Evolutionary conservation across 306 rosid genomes (phyloP).

Genomic region (Rubus idaeus): DNA sequence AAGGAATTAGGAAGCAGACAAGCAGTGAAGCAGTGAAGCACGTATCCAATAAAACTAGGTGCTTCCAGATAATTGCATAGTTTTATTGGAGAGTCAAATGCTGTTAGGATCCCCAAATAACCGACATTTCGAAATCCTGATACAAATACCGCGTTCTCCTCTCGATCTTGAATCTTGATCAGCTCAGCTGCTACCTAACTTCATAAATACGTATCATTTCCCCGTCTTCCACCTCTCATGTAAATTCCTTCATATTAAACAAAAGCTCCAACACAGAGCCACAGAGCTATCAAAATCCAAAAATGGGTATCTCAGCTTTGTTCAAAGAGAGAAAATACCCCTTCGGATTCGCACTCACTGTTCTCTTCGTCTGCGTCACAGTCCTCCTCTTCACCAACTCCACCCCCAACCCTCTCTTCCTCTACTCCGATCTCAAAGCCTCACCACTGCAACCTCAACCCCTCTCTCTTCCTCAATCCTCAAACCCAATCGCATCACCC

Average conservation of each 20-base stretch:
- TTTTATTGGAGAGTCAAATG: too few relatives aligned
- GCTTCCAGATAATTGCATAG: too few relatives aligned
- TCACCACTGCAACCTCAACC: slow-evolving; percentile 11
- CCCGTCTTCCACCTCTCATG: too few relatives aligned
- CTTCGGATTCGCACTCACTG: slow-evolving; percentile 49
- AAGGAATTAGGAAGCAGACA: too few relatives aligned
- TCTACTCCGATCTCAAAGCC: slow-evolving; percentile 38
- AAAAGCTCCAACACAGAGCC: neutral
- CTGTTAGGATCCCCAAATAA: neutral
- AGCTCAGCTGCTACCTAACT: neutral
- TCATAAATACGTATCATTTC: neutral
- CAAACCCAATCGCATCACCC: slow-evolving; percentile 3
- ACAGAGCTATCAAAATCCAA: neutral
- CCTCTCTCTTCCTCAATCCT: neutral
- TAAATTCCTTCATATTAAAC: too few relatives aligned
- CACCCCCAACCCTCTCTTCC: slow-evolving; percentile 34
- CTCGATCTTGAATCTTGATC: neutral
- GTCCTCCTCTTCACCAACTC: slow-evolving; percentile 55
- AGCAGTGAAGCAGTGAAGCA: too few relatives aligned
- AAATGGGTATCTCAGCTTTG: slow-evolving; percentile 54
- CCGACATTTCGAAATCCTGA: slow-evolving; percentile 23
- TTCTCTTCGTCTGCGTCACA: slow-evolving; percentile 45
- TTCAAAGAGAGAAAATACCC: slow-evolving; percentile 58
- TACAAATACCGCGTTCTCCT: slow-evolving; percentile 12
- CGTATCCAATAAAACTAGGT: too few relatives aligned